Conservation (phyloP, 345 rosid species). For the Corchorus capsularis region DNA sequence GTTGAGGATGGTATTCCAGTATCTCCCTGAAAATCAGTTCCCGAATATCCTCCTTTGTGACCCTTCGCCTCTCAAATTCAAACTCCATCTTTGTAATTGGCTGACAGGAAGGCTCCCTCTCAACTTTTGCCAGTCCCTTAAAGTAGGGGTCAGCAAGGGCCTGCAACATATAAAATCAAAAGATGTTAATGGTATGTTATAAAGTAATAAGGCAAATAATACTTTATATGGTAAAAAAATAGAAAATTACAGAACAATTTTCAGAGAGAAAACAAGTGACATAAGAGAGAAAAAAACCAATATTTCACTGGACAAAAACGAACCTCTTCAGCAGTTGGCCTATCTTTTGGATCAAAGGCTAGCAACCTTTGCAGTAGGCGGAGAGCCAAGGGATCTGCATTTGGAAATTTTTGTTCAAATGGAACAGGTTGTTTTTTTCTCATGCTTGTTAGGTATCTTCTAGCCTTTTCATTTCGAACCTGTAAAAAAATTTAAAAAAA, state of each 20-base stretch:
- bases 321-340: constrained; percentile 94
- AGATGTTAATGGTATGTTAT: background rate
- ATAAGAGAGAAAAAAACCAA: background rate
- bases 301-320: background rate
- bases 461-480: constrained; percentile 96
- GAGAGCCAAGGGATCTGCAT: constrained; percentile 80
- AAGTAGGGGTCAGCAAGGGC: constrained; percentile 92
- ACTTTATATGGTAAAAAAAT: background rate
- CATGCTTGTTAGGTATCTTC: constrained; percentile 93
- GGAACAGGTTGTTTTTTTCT: constrained; percentile 82
- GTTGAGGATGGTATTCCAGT: constrained; percentile 93
- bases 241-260: background rate
- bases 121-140: constrained; percentile 82
- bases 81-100: constrained; percentile 96
- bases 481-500: constrained; percentile 15
- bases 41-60: constrained; percentile 85
- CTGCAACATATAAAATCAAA: constrained; percentile 38
- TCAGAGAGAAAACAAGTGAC: background rate
- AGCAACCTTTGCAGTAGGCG: constrained; percentile 73
- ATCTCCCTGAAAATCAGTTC: constrained; percentile 86
- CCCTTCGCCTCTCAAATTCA: constrained; percentile 93
- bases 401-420: constrained; percentile 74
- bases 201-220: background rate
- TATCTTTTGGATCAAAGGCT: constrained; percentile 90
- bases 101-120: constrained; percentile 94